Evolutionary conservation across 2,329 filamentous ascomycete genomes (phyloP).

Genomic region (Monosporascus sp.): DNA sequence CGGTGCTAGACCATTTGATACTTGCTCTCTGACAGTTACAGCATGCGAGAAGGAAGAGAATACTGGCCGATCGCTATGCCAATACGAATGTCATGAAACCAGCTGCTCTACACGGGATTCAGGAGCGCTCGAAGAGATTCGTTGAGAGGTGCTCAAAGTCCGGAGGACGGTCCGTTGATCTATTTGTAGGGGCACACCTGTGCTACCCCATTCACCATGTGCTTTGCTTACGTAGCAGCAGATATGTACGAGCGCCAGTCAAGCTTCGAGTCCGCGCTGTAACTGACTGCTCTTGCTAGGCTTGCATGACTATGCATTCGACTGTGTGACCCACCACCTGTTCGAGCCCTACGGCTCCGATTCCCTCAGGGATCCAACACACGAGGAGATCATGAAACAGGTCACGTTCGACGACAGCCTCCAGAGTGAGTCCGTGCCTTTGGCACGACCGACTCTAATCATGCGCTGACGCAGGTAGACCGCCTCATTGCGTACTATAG

Average conservation of each 20-base stretch:
- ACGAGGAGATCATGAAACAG: slow-evolving; percentile 63
- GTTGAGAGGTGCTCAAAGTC: slow-evolving; percentile 45
- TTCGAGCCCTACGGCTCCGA: slow-evolving; percentile 61
- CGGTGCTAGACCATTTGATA: background rate
- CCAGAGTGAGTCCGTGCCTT: slow-evolving; percentile 45
- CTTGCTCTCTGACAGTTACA: slow-evolving; percentile 22
- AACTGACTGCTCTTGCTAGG: slow-evolving; percentile 18
- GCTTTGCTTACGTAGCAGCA: slow-evolving; percentile 7
- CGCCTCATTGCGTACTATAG: slow-evolving; percentile 54
- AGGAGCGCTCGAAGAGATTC: slow-evolving; percentile 51
- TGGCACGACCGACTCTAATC: background rate
- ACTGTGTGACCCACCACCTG: slow-evolving; percentile 64
- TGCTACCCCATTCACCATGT: background rate
- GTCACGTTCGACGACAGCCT: slow-evolving; percentile 63
- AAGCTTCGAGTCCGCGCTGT: slow-evolving; percentile 2
- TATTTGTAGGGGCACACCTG: slow-evolving; percentile 46
- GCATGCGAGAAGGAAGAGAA: slow-evolving; percentile 58
- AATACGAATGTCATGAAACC: slow-evolving; percentile 60
- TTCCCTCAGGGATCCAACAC: slow-evolving; percentile 48
- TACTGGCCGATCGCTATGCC: slow-evolving; percentile 62
- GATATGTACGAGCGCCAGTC: slow-evolving; percentile 17
- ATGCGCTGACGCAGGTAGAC: slow-evolving; percentile 33
- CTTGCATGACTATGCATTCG: slow-evolving; percentile 63
- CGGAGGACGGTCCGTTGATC: slow-evolving; percentile 43
- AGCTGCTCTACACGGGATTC: slow-evolving; percentile 50